Base-by-base conservation (phyloP, 352 stramenopile genomes). In the Phytophthora pistaciae region DNA sequence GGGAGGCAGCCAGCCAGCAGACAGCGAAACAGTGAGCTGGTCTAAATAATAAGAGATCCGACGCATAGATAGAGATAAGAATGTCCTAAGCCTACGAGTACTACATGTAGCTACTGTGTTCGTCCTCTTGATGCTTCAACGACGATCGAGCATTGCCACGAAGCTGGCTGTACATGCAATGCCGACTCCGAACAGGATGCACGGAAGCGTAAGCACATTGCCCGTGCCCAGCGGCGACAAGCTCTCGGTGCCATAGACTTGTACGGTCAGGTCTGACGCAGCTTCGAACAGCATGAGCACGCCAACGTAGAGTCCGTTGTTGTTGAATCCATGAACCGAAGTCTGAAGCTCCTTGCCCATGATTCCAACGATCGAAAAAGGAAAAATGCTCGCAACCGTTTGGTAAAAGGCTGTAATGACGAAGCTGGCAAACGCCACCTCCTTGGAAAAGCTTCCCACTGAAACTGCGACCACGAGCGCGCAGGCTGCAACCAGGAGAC, bases 311-410 rank as follows among this genome's bases (percentile, higher is more conserved):
- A 94, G 74, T 2, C 87, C 87, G 54, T 94, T 94, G 77, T 93
- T 93, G 76, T 94, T 94, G 75, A 91, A 94, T 56, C 82, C 77
- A 23, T 88, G 77, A 25, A 73, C 60, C 5, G 85, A 88, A 33
- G 83, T 84, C 59, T 91, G 85, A 29, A 93, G 87, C 63, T 92
- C 76, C 66, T 92, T 93, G 74, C 85, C 83, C 82, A 94, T 88
- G 59, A 94, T 91, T 8, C 87, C 87, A 20, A 94, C 87, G 29
- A 94, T 82, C 4, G 87, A 85, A 75, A 91, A 94, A 21, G 87
- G 85, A 54, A 94, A 92, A 25, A 94, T 81, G 36, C 74, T 77
- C 42, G 89, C 80, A 18, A 90, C 83, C 0, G 83, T 80, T 56
- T 88, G 87, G 60, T 92, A 94, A 52, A 90, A 90, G 0, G 73